Evolutionary conservation across 2,329 filamentous ascomycete species (phyloP).

Genomic region (Aschersonia sp.): DNA sequence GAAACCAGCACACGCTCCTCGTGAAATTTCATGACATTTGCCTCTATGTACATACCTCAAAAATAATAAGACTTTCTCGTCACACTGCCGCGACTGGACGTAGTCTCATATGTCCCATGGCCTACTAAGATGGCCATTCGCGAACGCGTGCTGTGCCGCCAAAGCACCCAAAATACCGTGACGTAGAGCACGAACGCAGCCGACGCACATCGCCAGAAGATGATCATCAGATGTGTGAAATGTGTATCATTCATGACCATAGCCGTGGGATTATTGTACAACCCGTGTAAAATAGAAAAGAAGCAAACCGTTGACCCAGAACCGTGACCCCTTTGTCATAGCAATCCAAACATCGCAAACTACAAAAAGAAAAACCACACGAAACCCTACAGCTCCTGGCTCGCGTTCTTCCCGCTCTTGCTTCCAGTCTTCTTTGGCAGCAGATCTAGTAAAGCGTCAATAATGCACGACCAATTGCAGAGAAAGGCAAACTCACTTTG

Average conservation of each 20-base stretch:
- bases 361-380: conserved; percentile 29
- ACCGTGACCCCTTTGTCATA: conserved; percentile 71
- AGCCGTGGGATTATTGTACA: conserved; percentile 62
- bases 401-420: conserved; percentile 75
- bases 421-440: conserved; percentile 96
- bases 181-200: too few species aligned
- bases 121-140: too few species aligned
- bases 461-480: conserved; percentile 2
- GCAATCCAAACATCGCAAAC: conserved; percentile 50
- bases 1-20: too few species aligned
- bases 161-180: too few species aligned
- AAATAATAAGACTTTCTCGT: too few species aligned
- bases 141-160: too few species aligned
- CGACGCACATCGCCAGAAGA: background rate
- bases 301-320: conserved; percentile 53
- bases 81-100: too few species aligned
- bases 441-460: conserved; percentile 56
- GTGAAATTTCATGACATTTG: too few species aligned
- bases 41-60: too few species aligned
- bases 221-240: background rate
- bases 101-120: too few species aligned
- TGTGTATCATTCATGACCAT: conserved; percentile 40
- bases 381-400: conserved; percentile 75
- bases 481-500: conserved; percentile 53
- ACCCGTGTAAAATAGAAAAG: conserved; percentile 39